Percentiles rank a stretch among this genome's conserved stretches.
phyloP scores from a whole-genome alignment of 192 early-diverging fungal species.

The Mortierella antarctica region DNA sequence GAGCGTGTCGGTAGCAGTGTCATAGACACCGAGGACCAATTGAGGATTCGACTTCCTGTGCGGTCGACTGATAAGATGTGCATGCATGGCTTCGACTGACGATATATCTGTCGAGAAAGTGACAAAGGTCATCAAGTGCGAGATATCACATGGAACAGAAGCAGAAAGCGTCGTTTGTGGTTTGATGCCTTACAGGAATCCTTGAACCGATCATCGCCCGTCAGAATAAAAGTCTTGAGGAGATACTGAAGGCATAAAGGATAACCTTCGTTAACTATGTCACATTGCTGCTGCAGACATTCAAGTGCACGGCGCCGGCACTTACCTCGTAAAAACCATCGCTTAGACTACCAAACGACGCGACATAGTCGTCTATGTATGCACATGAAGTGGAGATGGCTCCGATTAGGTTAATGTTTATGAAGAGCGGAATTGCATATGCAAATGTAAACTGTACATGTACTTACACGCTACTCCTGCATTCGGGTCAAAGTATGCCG shows the following conservation, averaged over 20 bases:
- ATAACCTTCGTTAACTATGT: neutral
- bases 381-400: neutral
- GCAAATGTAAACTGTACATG: neutral
- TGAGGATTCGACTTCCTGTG: conserved; percentile 10
- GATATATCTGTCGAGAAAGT: conserved; percentile 10
- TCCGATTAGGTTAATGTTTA: neutral
- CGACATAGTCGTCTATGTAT: conserved; percentile 22
- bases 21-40: conserved; percentile 23
- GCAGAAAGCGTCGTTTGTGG: neutral
- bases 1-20: conserved; percentile 30
- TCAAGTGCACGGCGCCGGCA: no score
- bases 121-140: neutral
- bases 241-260: conserved; percentile 12
- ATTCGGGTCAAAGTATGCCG: conserved; percentile 27
- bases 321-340: conserved; percentile 40
- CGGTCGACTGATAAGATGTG: conserved; percentile 18
- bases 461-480: neutral
- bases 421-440: neutral
- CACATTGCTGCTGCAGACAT: neutral
- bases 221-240: conserved; percentile 27
- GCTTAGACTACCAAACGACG: conserved; percentile 35
- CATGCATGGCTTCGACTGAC: conserved; percentile 34
- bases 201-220: conserved; percentile 18
- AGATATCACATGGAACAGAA: neutral
- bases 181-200: conserved; percentile 17